Conservation (phyloP, 257 asterid species). For the Haberlea rhodopensis region DNA sequence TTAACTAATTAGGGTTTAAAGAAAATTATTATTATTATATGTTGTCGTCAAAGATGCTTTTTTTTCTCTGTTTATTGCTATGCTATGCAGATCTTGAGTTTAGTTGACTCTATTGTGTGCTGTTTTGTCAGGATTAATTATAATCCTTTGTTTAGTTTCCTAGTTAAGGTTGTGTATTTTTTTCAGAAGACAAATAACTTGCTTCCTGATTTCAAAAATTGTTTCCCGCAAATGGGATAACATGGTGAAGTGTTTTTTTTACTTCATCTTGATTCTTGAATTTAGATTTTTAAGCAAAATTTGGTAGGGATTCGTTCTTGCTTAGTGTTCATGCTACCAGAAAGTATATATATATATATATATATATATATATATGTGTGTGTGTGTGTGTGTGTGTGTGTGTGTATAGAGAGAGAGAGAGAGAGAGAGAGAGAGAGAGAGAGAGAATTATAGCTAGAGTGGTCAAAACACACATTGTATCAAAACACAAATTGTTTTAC, state of each 20-base stretch:
- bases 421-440: too few species aligned
- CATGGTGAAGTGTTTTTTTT: background rate
- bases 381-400: too few species aligned
- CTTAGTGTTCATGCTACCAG: background rate
- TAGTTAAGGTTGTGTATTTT: constrained; percentile 11
- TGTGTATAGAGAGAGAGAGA: too few species aligned
- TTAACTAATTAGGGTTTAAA: constrained; percentile 12
- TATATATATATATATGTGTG: too few species aligned
- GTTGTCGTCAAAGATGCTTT: background rate
- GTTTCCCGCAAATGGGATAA: background rate
- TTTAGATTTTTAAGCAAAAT: background rate
- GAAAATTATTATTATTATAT: background rate
- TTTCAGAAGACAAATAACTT: background rate
- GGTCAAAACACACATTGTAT: background rate
- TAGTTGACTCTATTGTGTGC: constrained; percentile 12
- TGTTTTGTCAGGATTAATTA: constrained; percentile 7
- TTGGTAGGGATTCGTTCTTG: background rate
- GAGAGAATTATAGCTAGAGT: background rate
- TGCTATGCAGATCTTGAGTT: constrained; percentile 1
- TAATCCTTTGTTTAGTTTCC: constrained; percentile 11
- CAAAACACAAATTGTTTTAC: background rate
- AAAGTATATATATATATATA: too few species aligned
- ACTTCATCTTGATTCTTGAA: background rate
- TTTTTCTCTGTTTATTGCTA: background rate
- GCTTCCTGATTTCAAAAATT: background rate